Percentiles rank a stretch among this genome's conserved stretches.
Evolutionary conservation across 2,329 filamentous ascomycete genomes (phyloP).

Genomic region (Epicoccum sorghinum): DNA sequence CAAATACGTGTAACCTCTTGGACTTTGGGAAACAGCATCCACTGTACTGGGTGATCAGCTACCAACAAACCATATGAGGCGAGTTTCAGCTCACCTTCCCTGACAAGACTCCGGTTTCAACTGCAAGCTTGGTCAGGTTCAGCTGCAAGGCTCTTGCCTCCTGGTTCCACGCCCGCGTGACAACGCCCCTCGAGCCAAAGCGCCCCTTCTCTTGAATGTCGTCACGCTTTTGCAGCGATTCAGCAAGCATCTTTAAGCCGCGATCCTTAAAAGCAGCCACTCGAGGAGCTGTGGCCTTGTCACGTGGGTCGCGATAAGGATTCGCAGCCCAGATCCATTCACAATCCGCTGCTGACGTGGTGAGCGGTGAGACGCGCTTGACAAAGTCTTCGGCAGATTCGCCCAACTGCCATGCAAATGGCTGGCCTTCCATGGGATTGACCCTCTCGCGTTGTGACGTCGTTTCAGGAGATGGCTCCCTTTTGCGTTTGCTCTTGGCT

Average conservation of each 20-base stretch:
- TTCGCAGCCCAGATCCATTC: constrained; percentile 79
- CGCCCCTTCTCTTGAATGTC: constrained; percentile 60
- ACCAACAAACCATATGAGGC: not conserved
- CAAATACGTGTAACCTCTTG: constrained; percentile 67
- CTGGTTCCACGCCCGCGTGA: constrained; percentile 49
- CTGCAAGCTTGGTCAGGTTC: constrained; percentile 67
- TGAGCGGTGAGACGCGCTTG: constrained; percentile 69
- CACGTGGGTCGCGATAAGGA: constrained; percentile 57
- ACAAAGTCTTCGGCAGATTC: constrained; percentile 72
- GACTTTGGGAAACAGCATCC: constrained; percentile 72
- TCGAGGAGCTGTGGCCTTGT: constrained; percentile 43
- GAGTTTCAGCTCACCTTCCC: constrained; percentile 66
- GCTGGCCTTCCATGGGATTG: constrained; percentile 64
- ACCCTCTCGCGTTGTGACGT: constrained; percentile 21
- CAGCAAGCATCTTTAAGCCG: constrained; percentile 61
- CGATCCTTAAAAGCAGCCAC: constrained; percentile 58
- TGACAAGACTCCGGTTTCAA: constrained; percentile 61
- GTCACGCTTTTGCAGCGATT: constrained; percentile 54
- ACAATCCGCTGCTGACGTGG: constrained; percentile 50
- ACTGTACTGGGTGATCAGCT: constrained; percentile 52
- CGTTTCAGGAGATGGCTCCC: constrained; percentile 13
- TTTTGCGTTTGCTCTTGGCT: constrained; percentile 20
- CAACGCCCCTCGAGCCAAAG: constrained; percentile 52
- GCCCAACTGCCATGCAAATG: constrained; percentile 64
- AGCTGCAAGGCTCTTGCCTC: constrained; percentile 54